Conservation (phyloP, 2,329 filamentous ascomycete genomes). For the Neoascochyta sp. region DNA sequence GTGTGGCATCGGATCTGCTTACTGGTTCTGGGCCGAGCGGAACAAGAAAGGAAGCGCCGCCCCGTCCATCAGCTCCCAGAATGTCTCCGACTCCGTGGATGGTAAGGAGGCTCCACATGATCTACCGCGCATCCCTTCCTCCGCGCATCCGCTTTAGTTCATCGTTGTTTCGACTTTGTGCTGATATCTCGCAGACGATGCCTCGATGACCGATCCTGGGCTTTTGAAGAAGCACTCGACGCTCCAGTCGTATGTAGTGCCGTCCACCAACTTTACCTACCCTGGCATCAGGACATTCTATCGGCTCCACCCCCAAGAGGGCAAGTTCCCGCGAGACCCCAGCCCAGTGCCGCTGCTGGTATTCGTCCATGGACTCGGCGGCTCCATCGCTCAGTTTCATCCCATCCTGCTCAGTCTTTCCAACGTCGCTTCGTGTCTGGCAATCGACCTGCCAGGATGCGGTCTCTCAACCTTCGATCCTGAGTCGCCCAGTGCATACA, state of each 20-base stretch:
- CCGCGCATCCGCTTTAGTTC: constrained; percentile 8
- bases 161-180: not conserved
- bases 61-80: constrained; percentile 15
- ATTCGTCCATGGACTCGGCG: constrained; percentile 90
- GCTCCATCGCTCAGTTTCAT: constrained; percentile 83
- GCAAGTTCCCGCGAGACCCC: constrained; percentile 71
- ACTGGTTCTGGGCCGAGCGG: constrained; percentile 32
- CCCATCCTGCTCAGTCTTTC: constrained; percentile 75
- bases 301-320: constrained; percentile 74
- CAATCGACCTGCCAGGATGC: constrained; percentile 87
- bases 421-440: constrained; percentile 78
- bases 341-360: constrained; percentile 78
- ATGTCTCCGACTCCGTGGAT: constrained; percentile 17
- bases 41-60: constrained; percentile 14
- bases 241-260: constrained; percentile 69
- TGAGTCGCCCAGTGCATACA: constrained; percentile 72
- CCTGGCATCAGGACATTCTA: constrained; percentile 77
- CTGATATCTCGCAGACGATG: constrained; percentile 31
- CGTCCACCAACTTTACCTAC: constrained; percentile 62
- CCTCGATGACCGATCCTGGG: constrained; percentile 66
- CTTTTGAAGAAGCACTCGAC: constrained; percentile 74
- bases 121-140: constrained; percentile 6
- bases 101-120: constrained; percentile 21
- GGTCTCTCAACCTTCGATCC: constrained; percentile 74
- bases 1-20: constrained; percentile 36